Conservation (phyloP, 2,329 filamentous ascomycete species). For the Cylindrodendrum hubeiense region DNA sequence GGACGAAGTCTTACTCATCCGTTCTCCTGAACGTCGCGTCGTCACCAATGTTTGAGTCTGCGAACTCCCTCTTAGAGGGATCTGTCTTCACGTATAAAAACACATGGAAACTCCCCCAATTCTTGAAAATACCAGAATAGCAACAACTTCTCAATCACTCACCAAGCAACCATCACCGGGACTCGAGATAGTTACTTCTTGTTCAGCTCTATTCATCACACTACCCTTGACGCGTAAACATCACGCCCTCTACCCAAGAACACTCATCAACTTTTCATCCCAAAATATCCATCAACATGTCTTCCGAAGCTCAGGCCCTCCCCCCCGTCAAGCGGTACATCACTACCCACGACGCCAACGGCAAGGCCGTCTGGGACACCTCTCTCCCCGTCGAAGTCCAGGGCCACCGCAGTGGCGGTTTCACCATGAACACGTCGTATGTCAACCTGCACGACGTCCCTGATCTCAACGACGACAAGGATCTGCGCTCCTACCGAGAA, state of each 20-base stretch:
- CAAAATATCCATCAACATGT: slow-evolving; percentile 18
- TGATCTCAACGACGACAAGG: slow-evolving; percentile 27
- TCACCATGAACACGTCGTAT: slow-evolving; percentile 35
- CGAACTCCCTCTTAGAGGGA: background rate
- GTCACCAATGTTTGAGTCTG: background rate
- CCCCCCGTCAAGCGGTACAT: slow-evolving; percentile 36
- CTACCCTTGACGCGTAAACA: background rate
- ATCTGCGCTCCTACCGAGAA: slow-evolving; percentile 34
- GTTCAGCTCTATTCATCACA: too few relatives aligned
- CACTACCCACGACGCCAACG: slow-evolving; percentile 34
- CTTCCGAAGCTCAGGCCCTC: slow-evolving; percentile 29
- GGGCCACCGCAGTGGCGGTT: slow-evolving; percentile 32
- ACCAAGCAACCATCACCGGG: background rate
- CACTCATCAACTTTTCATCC: background rate
- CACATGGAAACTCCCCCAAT: background rate
- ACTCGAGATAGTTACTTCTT: background rate
- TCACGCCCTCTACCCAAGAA: background rate
- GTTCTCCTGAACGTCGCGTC: background rate
- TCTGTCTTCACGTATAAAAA: slow-evolving; percentile 4
- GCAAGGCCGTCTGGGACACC: slow-evolving; percentile 36
- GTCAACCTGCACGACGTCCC: slow-evolving; percentile 31
- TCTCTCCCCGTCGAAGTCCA: slow-evolving; percentile 29
- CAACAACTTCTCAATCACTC: background rate
- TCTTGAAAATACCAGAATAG: background rate
- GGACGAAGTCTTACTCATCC: background rate